Percentiles rank a stretch among this genome's conserved stretches.
Evolutionary conservation across 352 stramenopile genomes (phyloP).

Genomic region (Globisporangium mamillatum): DNA sequence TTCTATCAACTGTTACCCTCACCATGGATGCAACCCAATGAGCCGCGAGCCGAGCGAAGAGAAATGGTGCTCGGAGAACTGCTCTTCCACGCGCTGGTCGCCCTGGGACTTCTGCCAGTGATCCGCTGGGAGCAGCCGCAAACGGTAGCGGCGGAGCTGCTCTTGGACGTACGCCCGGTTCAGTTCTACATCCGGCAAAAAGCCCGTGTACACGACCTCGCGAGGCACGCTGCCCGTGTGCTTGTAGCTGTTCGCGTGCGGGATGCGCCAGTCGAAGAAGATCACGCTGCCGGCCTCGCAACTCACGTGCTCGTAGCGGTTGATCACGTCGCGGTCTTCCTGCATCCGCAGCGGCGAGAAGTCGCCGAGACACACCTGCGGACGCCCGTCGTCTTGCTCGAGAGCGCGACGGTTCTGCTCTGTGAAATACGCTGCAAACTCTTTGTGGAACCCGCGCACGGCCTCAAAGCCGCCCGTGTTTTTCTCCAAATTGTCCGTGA

Average conservation of each 20-base stretch:
- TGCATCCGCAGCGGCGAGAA: slow-evolving; percentile 86
- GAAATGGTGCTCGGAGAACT: slow-evolving; percentile 68
- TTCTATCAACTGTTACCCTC: neutral
- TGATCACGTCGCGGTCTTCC: slow-evolving; percentile 76
- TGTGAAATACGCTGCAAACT: slow-evolving; percentile 69
- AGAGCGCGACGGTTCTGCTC: slow-evolving; percentile 17
- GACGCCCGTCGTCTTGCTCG: slow-evolving; percentile 26
- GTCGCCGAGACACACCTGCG: slow-evolving; percentile 82
- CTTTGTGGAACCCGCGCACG: slow-evolving; percentile 82
- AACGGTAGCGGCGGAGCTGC: slow-evolving; percentile 69
- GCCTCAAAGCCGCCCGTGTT: slow-evolving; percentile 87
- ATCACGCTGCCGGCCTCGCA: slow-evolving; percentile 73
- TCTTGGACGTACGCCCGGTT: slow-evolving; percentile 73
- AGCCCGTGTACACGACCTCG: slow-evolving; percentile 85
- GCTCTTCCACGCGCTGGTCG: slow-evolving; percentile 50
- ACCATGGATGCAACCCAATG: slow-evolving; percentile 67
- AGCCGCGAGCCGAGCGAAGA: slow-evolving; percentile 56
- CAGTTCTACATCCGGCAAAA: slow-evolving; percentile 67
- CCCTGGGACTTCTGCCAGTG: slow-evolving; percentile 78
- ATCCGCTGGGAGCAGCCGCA: slow-evolving; percentile 58
- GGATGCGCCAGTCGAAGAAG: slow-evolving; percentile 87
- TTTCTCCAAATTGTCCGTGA: slow-evolving; percentile 62
- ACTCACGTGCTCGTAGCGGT: slow-evolving; percentile 63
- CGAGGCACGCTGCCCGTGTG: slow-evolving; percentile 57
- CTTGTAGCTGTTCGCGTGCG: slow-evolving; percentile 86